Conservation (phyloP, 306 rosid species). For the Acmispon strigosus region DNA sequence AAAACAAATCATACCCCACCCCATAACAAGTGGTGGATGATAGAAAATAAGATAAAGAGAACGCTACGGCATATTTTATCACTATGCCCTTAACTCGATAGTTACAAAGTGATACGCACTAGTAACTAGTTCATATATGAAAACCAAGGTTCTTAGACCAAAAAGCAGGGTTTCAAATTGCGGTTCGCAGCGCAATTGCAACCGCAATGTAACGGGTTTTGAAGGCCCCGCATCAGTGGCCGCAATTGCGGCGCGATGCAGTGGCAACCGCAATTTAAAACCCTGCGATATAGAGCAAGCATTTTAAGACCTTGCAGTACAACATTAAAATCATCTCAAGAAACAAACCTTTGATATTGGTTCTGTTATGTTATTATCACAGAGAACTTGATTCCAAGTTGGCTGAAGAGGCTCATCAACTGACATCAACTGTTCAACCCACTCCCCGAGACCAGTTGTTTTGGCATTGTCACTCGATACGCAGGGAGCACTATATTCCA, state of each 20-base stretch:
- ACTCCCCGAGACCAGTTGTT: constrained; percentile 51
- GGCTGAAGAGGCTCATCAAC: constrained; percentile 48
- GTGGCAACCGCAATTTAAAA: too few relatives aligned
- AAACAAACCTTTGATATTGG: constrained; percentile 52
- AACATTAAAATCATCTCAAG: constrained; percentile 17
- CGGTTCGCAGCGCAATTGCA: too few relatives aligned
- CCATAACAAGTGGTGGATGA: too few relatives aligned
- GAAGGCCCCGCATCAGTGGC: too few relatives aligned
- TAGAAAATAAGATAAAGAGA: too few relatives aligned
- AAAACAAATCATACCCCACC: too few relatives aligned
- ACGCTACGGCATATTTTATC: too few relatives aligned
- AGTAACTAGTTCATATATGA: background rate
- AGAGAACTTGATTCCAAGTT: constrained; percentile 61
- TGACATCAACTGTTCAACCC: constrained; percentile 67
- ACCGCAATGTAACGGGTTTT: too few relatives aligned
- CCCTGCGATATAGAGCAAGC: constrained; percentile 14
- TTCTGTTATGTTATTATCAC: constrained; percentile 36
- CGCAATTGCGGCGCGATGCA: too few relatives aligned
- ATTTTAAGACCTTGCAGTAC: constrained; percentile 5
- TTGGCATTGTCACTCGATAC: constrained; percentile 38
- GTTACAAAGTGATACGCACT: background rate
- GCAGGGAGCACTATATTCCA: constrained; percentile 32
- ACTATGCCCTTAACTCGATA: background rate
- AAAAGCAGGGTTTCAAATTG: too few relatives aligned
- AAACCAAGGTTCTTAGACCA: constrained; percentile 10